Evolutionary conservation across 108 stramenopile genomes (phyloP), one percentile per base, ranked within the genome.

Genomic region (Mediolabrus comicus): DNA sequence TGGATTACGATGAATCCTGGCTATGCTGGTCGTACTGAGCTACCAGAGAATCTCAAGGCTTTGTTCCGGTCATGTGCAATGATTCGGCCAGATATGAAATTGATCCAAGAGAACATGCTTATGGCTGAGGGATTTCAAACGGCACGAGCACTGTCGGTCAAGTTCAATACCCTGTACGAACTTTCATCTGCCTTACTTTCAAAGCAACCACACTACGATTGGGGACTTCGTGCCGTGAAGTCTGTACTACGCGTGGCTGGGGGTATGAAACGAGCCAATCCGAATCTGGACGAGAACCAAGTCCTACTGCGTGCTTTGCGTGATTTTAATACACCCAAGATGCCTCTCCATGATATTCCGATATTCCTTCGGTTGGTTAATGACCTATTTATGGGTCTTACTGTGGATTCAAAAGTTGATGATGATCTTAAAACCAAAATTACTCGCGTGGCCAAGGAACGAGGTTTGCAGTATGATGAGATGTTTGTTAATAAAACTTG

Each of bases 1-100:
- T 96, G 84, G 71, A 95, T 96, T 65, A 96, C 95, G 64, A 96
- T 96, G 95, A 95, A 95, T 66, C 95, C 95, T 5, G 95, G 95
- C 2, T 96, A 96, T 62, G 95, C 95, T 1, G 95, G 95, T 17
- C 81, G 95, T 38, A 96, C 95, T 22, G 93, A 94, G 72, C 75
- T 96, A 33, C 95, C 95, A 11, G 95, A 96, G 68, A 96, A 96
- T 67, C 66, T 95, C 34, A 95, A 96, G 84, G 95, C 87, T 25
- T 77, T 95, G 19, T 96, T 96, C 71, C 92, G 95, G 16, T 91
- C 90, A 3, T 96, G 95, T 67, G 93, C 95, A 26, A 96, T 96
- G 95, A 95, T 96, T 35, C 90, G 95, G 6, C 95, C 95, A 11
- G 95, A 96, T 53, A 84, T 96, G 65, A 92, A 88, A 59, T 86